These are phyloP conservation scores for Amanita inopinata DNA, from an alignment of 768 basidiomycete species.

Conservation along the genomic window DNA sequence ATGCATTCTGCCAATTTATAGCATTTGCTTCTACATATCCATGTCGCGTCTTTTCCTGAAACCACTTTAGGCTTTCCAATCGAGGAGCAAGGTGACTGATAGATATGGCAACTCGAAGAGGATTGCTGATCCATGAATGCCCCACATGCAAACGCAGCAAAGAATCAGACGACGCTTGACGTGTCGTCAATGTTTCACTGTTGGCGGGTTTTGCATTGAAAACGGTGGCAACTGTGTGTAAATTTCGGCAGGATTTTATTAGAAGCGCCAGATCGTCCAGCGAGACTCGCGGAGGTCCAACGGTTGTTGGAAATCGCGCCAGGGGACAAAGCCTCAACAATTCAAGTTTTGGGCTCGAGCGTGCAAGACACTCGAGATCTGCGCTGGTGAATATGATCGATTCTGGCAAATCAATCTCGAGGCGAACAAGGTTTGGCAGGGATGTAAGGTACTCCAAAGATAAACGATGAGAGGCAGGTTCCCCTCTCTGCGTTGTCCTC, in stretches of 20 bases:
- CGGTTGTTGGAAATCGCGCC: slow-evolving; percentile 49
- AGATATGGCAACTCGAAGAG: slow-evolving; percentile 60
- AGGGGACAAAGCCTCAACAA: slow-evolving; percentile 57
- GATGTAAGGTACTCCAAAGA: slow-evolving; percentile 48
- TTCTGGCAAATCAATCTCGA: slow-evolving; percentile 75
- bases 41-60: slow-evolving; percentile 68
- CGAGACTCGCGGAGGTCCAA: slow-evolving; percentile 46
- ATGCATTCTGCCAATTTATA: slow-evolving; percentile 57
- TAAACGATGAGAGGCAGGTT: slow-evolving; percentile 49
- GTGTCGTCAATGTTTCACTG: slow-evolving; percentile 35
- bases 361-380: slow-evolving; percentile 50
- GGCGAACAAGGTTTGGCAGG: slow-evolving; percentile 45
- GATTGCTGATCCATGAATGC: slow-evolving; percentile 62
- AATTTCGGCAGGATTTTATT: slow-evolving; percentile 43
- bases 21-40: slow-evolving; percentile 61
- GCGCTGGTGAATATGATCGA: slow-evolving; percentile 54
- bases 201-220: slow-evolving; percentile 45
- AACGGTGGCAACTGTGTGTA: slow-evolving; percentile 60
- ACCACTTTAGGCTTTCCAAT: slow-evolving; percentile 64
- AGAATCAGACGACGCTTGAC: slow-evolving; percentile 48
- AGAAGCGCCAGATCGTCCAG: slow-evolving; percentile 56
- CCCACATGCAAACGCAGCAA: slow-evolving; percentile 66
- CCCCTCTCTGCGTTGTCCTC: slow-evolving; percentile 61
- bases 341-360: slow-evolving; percentile 60
- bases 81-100: slow-evolving; percentile 71